Base-by-base conservation (phyloP, 140 eudicot genomes). In the Stevia rebaudiana region DNA sequence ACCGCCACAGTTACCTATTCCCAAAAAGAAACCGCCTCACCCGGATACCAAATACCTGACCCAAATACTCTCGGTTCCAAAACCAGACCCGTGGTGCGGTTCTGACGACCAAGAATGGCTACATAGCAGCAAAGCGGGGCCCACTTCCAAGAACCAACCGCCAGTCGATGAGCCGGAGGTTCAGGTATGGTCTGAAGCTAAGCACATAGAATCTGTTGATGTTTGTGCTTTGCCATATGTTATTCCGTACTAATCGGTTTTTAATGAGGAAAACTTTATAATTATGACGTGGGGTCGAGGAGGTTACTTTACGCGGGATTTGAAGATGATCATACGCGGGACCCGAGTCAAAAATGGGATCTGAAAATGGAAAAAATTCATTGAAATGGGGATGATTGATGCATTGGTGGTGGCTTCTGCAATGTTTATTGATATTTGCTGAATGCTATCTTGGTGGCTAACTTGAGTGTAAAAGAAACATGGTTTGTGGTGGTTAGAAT, bases 161-260 rank as follows among this genome's bases (percentile, higher is more conserved):
- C 48, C 73, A 17, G 23, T 39, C 33, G 63, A 74, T 50, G 84
- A 70, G 62, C 67, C 8, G 35, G 65, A 49, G 47, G 86, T 79
- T 22, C 76, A 49, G 67, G 92, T 84, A 60, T 87, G 95, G 92
- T 77, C 95, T 50, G 91, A 87, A 81, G 88, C 88, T 76, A 69
- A 83, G 78, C 83, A 69, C 55, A 79, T 87, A 67, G 95, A 83
- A 46, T 77, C 84, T 25, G 88, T 73, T 48, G 92, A 87, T 69
- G 53, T 84, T 70, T 84, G 68, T 77, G 95, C 92, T 51, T 69
- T 87, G 78, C 95, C 95, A 33, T 87, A 87, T 71, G 92, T 87
- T 61, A 77, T 87, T 65, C 95, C 95, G 41, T 84, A 83, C 89
- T 87, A 79, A 84, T 61, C 59, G 67, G 68, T 53, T 67, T 56